Percentiles rank a stretch among this genome's conserved stretches.
Evolutionary conservation across 2,329 filamentous ascomycete species (phyloP).

Genomic region (Alternaria conjuncta): DNA sequence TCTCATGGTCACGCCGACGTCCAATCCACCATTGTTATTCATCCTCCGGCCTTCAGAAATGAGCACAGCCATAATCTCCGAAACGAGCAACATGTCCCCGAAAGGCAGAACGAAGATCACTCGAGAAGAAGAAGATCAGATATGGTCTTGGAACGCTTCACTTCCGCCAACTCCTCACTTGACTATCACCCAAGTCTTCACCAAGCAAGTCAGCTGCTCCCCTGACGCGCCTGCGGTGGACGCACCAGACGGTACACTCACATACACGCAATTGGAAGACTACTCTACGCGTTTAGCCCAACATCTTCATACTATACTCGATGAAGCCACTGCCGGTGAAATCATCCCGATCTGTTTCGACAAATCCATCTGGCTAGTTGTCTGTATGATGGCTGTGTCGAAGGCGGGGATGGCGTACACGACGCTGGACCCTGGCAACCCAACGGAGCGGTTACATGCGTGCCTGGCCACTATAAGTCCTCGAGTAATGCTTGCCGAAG

Average conservation of each 20-base stretch:
- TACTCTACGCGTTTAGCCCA: constrained; percentile 1
- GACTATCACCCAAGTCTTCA: constrained; percentile 1
- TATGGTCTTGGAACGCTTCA: constrained; percentile 2
- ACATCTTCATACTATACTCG: neutral
- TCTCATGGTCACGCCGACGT: neutral
- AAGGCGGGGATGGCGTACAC: constrained; percentile 5
- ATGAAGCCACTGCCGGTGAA: neutral
- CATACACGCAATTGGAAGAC: constrained; percentile 1
- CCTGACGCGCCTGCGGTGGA: constrained; percentile 2
- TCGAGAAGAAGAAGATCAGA: neutral
- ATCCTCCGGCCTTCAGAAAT: neutral
- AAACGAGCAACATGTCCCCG: neutral
- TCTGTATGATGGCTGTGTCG: constrained; percentile 7
- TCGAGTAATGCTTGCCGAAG: neutral
- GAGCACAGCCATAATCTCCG: neutral
- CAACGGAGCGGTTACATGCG: constrained; percentile 2
- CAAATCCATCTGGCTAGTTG: constrained; percentile 5
- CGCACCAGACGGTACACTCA: constrained; percentile 1
- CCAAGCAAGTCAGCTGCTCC: neutral
- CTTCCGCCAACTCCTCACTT: neutral
- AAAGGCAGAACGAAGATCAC: neutral
- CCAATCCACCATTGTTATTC: neutral
- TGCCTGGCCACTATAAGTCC: constrained; percentile 1
- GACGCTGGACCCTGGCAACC: constrained; percentile 1
- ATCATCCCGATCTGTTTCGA: constrained; percentile 9